phyloP scores from a whole-genome alignment of 306 rosid genomes.

The Pyrus bretschneideri region DNA sequence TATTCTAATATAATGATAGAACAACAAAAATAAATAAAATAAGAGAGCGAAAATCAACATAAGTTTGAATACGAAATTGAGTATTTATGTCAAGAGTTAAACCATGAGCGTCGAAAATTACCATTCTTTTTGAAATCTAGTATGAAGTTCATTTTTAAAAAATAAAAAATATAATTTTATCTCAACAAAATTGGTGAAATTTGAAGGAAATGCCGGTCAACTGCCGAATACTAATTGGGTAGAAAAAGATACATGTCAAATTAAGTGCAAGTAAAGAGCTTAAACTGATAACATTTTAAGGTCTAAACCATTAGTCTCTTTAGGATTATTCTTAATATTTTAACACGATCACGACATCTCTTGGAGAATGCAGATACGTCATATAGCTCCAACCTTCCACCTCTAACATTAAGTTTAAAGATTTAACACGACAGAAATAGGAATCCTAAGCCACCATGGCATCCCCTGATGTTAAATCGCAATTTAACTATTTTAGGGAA shows the following conservation, averaged over 20 bases:
- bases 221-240: neutral
- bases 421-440: neutral
- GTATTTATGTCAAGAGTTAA: too few relatives aligned
- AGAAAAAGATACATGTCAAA: neutral
- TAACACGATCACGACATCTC: too few relatives aligned
- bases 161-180: too few relatives aligned
- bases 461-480: neutral
- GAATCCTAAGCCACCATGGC: neutral
- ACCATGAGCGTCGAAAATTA: too few relatives aligned
- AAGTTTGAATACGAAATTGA: too few relatives aligned
- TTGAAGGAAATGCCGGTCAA: neutral
- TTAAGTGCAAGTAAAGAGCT: neutral
- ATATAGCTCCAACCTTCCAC: neutral
- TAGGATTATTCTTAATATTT: too few relatives aligned
- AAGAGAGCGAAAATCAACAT: too few relatives aligned
- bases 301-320: too few relatives aligned
- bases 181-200: neutral
- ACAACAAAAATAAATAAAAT: too few relatives aligned
- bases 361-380: neutral
- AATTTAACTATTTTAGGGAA: constrained; percentile 13
- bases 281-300: neutral
- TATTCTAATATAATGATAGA: too few relatives aligned
- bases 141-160: neutral
- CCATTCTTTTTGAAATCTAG: too few relatives aligned
- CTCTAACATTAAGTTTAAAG: neutral